A percentile compares a stretch with the other conserved stretches of the same genome.
Evolutionary conservation across 352 stramenopile genomes (phyloP).

Genomic region (Phytophthora lateralis): DNA sequence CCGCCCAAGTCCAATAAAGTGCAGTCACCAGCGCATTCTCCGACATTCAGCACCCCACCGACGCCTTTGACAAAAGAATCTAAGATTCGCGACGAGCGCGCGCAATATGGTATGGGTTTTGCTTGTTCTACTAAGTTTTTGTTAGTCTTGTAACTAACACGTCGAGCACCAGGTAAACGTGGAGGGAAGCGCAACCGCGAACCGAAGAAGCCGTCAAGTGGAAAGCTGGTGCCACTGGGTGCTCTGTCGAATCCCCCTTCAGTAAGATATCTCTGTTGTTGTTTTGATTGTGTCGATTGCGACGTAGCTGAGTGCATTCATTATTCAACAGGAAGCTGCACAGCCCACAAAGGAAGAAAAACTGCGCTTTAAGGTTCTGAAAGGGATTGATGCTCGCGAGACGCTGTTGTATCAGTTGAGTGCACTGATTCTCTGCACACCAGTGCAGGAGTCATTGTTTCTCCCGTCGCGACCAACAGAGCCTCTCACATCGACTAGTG

Average conservation of each 20-base stretch:
- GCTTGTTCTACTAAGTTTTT: background rate
- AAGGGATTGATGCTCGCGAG: conserved; percentile 68
- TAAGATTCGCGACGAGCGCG: conserved; percentile 56
- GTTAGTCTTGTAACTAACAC: conserved; percentile 1
- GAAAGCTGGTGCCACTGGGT: conserved; percentile 46
- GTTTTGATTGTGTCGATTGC: background rate
- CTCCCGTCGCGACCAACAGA: conserved; percentile 52
- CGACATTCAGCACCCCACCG: conserved; percentile 25
- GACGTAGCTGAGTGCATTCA: background rate
- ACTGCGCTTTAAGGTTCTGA: conserved; percentile 71
- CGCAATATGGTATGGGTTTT: conserved; percentile 52
- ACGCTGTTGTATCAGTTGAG: conserved; percentile 75
- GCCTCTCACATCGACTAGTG: conserved; percentile 22
- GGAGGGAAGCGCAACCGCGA: conserved; percentile 25
- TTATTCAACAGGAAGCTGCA: conserved; percentile 25
- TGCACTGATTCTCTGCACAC: conserved; percentile 71
- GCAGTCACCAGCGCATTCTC: conserved; percentile 28
- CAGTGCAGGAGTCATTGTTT: conserved; percentile 59
- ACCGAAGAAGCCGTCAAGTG: conserved; percentile 30
- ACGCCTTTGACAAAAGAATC: conserved; percentile 45
- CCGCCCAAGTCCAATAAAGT: conserved; percentile 56
- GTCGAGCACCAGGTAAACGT: conserved; percentile 29
- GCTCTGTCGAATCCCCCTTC: conserved; percentile 36
- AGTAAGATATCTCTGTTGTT: conserved; percentile 15
- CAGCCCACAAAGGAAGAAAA: conserved; percentile 66